Evolutionary conservation across 1,284 basidiomycete species (phyloP).

Genomic region (Leccinum solheimii): DNA sequence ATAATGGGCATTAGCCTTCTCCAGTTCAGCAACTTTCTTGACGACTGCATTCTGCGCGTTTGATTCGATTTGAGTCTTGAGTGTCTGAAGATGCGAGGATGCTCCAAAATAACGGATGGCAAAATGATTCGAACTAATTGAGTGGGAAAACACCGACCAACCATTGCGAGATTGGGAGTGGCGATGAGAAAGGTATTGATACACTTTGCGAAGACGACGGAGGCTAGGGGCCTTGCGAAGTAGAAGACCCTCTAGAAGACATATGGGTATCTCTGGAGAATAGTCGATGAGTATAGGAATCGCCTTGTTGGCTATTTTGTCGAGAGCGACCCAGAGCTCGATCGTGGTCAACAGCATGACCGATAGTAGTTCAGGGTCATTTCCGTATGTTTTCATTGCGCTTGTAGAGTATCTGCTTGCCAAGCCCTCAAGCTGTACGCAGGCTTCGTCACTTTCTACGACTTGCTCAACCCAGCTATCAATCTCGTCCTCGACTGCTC

Average conservation of each 20-base stretch:
- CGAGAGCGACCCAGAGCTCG: neutral
- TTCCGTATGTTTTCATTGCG: neutral
- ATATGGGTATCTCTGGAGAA: slow-evolving; percentile 1
- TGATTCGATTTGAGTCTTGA: slow-evolving; percentile 34
- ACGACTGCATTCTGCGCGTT: slow-evolving; percentile 18
- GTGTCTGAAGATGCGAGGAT: slow-evolving; percentile 20
- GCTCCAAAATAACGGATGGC: slow-evolving; percentile 33
- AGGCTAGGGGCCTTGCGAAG: neutral
- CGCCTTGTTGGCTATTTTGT: neutral
- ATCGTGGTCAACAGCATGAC: slow-evolving; percentile 1
- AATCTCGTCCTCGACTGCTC: neutral
- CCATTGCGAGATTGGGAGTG: slow-evolving; percentile 14
- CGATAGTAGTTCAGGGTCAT: neutral
- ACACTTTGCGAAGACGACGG: neutral
- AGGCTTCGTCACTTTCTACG: neutral
- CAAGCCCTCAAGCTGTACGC: neutral
- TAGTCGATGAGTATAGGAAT: neutral
- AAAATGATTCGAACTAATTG: slow-evolving; percentile 20
- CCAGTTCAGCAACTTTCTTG: slow-evolving; percentile 31
- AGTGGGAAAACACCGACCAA: slow-evolving; percentile 27
- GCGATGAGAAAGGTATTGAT: slow-evolving; percentile 36
- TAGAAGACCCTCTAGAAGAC: neutral
- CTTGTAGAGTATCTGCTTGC: neutral
- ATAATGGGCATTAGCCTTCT: slow-evolving; percentile 20
- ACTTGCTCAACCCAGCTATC: neutral